Conservation (phyloP, 176 grass and related monocot species). For the Triticum aestivum region IWGSC_CS_RefSeq_v2.1 NC_057811.1:174824783-174825282, state of each 20-base stretch:
- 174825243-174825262: no score
- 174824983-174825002: slow-evolving; percentile 76
- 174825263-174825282: no score
- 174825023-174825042: slow-evolving; percentile 59
- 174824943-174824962: slow-evolving; percentile 73
- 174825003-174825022: slow-evolving; percentile 48
- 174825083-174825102: not conserved
- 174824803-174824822: slow-evolving; percentile 79
- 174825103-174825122: slow-evolving; percentile 1
- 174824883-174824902: slow-evolving; percentile 52
- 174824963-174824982: slow-evolving; percentile 98
- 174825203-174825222: no score
- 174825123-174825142: not conserved
- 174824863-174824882: slow-evolving; percentile 16
- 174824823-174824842: slow-evolving; percentile 4
- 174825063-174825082: not conserved
- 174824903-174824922: slow-evolving; percentile 78
- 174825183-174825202: not conserved
- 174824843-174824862: not conserved
- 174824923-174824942: slow-evolving; percentile 95
- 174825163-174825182: not conserved
- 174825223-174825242: no score
- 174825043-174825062: not conserved
- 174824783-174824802: slow-evolving; percentile 95
- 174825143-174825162: not conserved